Evolutionary conservation across 371 early-diverging fungal genomes (phyloP), one percentile per base, ranked within the genome.

Genomic region (Batrachochytrium dendrobatidis): DNA sequence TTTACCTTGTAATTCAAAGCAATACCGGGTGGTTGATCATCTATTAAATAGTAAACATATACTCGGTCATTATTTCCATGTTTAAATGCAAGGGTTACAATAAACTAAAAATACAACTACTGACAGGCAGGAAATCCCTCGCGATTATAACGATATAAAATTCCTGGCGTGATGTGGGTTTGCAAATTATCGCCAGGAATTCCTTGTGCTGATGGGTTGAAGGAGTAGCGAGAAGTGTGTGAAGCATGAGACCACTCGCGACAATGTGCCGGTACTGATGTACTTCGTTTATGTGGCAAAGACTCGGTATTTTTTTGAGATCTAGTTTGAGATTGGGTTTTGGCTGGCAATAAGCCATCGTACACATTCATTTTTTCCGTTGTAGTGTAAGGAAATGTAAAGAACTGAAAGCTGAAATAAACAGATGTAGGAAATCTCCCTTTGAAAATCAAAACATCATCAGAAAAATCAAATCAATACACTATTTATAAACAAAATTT

Each of bases 341-440:
- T 53, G n/a, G 58, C 53, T 1, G 74, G 71, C 22, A 74, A 44
- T 2, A 60, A 60, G 0, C 72, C 71, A 10, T 63, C 67, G 59
- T 72, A 70, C 31, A 75, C 58, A 32, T 25, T 49, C 32, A 65
- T 30, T 1, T 63, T 18, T 18, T 68, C 66, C 15, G 70, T 64
- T 6, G 68, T 56, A 24, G 58, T 50, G 49, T 65, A 60, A 12
- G 73, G 66, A 48, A 70, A 73, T 28, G 53, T 73, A 61, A 64
- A 73, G 58, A 73, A 73, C 49, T 70, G 71, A 50, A 61, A 73
- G 30, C 67, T 70, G 49, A 73, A 70, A 33, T 56, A 60, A 3
- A 70, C 67, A 32, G 46, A 56, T 1, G 33, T 34, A 15, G 66
- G 72, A 54, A 61, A 61, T 17, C 48, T 50, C 10, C 62, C 68